Percentiles rank a stretch among this genome's conserved stretches.
Evolutionary conservation across 1,139 yeast species (phyloP).

Genomic region (Kluyveromyces sp.): DNA sequence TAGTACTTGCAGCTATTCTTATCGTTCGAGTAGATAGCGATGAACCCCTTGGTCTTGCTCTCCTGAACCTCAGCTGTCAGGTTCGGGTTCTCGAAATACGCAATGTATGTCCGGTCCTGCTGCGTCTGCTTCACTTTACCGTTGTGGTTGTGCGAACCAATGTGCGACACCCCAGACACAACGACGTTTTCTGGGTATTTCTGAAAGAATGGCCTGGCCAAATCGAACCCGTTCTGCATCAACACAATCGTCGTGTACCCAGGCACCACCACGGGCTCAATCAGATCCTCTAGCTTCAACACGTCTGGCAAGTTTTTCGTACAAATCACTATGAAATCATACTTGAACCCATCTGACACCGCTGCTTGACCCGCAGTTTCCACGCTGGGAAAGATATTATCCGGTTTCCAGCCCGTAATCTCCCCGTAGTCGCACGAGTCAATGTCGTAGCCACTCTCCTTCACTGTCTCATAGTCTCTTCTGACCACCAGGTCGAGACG

Average conservation of each 20-base stretch:
- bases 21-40: slow-evolving; percentile 35
- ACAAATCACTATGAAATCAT: slow-evolving; percentile 44
- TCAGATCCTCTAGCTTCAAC: slow-evolving; percentile 38
- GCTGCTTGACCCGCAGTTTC: slow-evolving; percentile 34
- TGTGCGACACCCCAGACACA: slow-evolving; percentile 45
- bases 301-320: slow-evolving; percentile 51
- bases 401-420: slow-evolving; percentile 44
- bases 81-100: slow-evolving; percentile 36
- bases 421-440: slow-evolving; percentile 47
- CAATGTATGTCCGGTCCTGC: slow-evolving; percentile 34
- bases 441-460: slow-evolving; percentile 39
- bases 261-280: slow-evolving; percentile 39
- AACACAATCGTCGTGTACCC: slow-evolving; percentile 36
- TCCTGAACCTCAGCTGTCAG: slow-evolving; percentile 23
- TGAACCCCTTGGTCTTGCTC: slow-evolving; percentile 35
- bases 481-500: slow-evolving; percentile 46
- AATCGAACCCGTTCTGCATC: slow-evolving; percentile 51
- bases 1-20: slow-evolving; percentile 32
- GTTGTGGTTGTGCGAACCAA: slow-evolving; percentile 32
- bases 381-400: slow-evolving; percentile 35
- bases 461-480: slow-evolving; percentile 39
- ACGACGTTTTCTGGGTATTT: slow-evolving; percentile 39
- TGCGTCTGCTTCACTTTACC: slow-evolving; percentile 32
- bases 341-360: slow-evolving; percentile 28
- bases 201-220: slow-evolving; percentile 41